phyloP scores from a whole-genome alignment of 192 early-diverging fungal genomes.

The Gorgonomyces haynaldii region DNA sequence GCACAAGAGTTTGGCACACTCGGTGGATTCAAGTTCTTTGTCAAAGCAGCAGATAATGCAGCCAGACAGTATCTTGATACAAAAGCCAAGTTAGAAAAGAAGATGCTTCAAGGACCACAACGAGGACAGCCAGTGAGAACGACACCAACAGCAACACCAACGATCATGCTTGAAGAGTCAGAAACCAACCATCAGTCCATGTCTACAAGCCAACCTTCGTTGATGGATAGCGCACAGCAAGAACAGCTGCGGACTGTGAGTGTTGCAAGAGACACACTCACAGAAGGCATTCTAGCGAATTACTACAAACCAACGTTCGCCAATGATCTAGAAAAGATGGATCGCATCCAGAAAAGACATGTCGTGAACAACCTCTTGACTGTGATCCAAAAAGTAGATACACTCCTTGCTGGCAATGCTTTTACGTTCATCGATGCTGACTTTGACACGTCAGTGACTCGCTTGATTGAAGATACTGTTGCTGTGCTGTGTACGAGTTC shows the following conservation, averaged over 20 bases:
- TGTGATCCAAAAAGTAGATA: constrained; percentile 32
- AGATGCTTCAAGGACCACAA: neutral
- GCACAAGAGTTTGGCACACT: constrained; percentile 7
- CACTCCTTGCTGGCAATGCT: constrained; percentile 18
- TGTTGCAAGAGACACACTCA: constrained; percentile 1
- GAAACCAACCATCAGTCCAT: no score
- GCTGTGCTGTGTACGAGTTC: constrained; percentile 19
- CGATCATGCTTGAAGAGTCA: no score
- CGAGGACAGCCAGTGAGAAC: constrained; percentile 4
- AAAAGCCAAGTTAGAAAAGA: neutral
- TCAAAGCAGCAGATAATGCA: neutral
- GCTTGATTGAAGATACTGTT: constrained; percentile 21
- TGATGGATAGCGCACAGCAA: neutral
- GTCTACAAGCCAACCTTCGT: no score
- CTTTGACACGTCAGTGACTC: constrained; percentile 18
- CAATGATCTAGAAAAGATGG: constrained; percentile 31
- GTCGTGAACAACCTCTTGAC: constrained; percentile 28
- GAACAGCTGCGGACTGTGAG: neutral
- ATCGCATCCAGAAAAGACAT: constrained; percentile 14
- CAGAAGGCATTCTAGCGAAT: constrained; percentile 25
- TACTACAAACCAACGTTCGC: constrained; percentile 37
- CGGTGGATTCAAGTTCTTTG: neutral
- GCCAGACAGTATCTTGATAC: neutral
- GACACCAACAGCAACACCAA: no score
- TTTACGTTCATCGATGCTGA: constrained; percentile 27